phyloP scores from a whole-genome alignment of 1,284 basidiomycete genomes.

The Phlebopus sp. region DNA sequence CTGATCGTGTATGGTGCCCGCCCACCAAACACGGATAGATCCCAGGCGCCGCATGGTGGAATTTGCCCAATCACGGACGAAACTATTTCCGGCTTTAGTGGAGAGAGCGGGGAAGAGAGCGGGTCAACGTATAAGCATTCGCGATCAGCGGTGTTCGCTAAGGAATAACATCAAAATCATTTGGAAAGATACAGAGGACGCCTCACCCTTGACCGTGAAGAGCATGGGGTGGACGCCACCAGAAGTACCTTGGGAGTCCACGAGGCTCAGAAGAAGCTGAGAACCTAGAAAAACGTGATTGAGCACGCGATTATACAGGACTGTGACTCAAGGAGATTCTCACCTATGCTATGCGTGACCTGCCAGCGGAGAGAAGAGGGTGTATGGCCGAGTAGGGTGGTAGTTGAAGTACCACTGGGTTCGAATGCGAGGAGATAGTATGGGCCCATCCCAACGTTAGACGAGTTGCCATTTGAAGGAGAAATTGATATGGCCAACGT shows the following conservation, averaged over 20 bases:
- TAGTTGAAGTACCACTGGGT: conserved; percentile 4
- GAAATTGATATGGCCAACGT: conserved; percentile 9
- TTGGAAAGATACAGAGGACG: neutral
- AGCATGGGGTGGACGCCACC: conserved; percentile 6
- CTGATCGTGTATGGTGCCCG: conserved; percentile 9
- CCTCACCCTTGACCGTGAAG: conserved; percentile 14
- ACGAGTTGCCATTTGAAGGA: neutral
- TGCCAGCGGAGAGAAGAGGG: conserved; percentile 15
- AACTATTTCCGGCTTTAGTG: conserved; percentile 6
- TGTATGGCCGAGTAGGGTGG: conserved; percentile 3
- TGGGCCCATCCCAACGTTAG: neutral
- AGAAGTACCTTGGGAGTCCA: conserved; percentile 8
- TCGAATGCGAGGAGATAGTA: conserved; percentile 15
- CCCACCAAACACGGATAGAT: conserved; percentile 8
- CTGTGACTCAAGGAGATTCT: neutral
- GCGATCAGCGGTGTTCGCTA: conserved; percentile 7
- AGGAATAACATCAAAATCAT: too few species aligned
- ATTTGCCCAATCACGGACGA: neutral
- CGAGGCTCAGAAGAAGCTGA: conserved; percentile 9
- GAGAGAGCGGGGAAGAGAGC: neutral
- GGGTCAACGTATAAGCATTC: neutral
- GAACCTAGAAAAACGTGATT: conserved; percentile 10
- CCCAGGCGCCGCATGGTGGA: conserved; percentile 12
- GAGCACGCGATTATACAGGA: conserved; percentile 1
- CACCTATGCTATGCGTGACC: conserved; percentile 14